Base-by-base conservation (phyloP, 1,139 yeast genomes). In the Magnusiomyces suaveolens region DNA sequence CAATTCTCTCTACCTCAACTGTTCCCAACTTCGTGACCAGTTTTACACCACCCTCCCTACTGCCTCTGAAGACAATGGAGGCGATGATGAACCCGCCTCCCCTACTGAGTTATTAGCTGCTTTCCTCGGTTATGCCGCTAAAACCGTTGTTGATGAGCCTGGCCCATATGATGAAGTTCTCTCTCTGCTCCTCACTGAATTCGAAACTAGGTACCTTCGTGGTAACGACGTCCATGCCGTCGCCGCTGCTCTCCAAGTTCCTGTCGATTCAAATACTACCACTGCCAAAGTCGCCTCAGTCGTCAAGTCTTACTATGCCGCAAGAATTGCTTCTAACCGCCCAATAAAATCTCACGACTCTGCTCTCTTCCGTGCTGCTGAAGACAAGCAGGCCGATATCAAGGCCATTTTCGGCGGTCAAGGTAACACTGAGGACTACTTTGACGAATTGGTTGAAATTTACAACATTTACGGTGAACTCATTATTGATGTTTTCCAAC, bases 351-450 rank as follows among this genome's bases (percentile, higher is more conserved):
- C 74, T 56, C 83, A 84, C 68, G 83, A 78, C 61, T 78, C 85
- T 46, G 84, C 90, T 20, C 72, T 83, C 52, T 73, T 82, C 64
- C 76, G 82, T 64, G 80, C 92, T 36, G 87, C 81, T 54, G 72
- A 73, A 57, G 73, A 75, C 51, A 72, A 75, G 43, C 66, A 73
- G 47, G 89, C 94, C 54, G 73, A 77, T 59, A 72, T 89, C 57
- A 82, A 79, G 59, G 96, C 97, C 59, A 83, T 92, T 61, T 92
- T 92, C 66, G 98, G 99, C 70, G 99, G 99, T 66, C 99, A 92
- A 76, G 99, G 99, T 74, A 90, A 88, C 74, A 84, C 95, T 52
- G 97, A 94, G 68, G 97, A 92, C 69, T 92, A 89, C 76, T 92
- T 92, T 67, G 97, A 90, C 68, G 99, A 94, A 75, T 81, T 92